Evolutionary conservation across 768 basidiomycete genomes (phyloP), one percentile per base, ranked within the genome.

Genomic region (Hericium rajendrae): DNA sequence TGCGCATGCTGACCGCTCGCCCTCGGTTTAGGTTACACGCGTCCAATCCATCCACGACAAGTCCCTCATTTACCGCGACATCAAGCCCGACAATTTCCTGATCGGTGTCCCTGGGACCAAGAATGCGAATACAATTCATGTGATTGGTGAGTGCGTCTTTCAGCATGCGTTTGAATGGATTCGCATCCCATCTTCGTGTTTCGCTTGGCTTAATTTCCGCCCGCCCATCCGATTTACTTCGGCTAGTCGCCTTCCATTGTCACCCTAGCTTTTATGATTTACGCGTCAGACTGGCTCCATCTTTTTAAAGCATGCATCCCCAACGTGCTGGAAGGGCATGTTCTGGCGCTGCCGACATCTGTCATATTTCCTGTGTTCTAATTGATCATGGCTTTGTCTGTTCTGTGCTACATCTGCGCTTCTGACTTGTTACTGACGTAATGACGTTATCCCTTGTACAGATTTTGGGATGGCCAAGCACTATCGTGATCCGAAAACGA

Each of bases 391-490:
- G n/a, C 43, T 46, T 46, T 46, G 20, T 48, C 39, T 40, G 32
- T 48, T 58, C 18, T 48, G 26, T 18, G 32, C 24, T 16, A 51
- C 10, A 46, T 39, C 48, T 37, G 43, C 20, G 38, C 18, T 41
- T 39, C 12, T 26, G 24, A 22, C 15, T 37, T 11, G 16, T 13
- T 39, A 52, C 60, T 65, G 38, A 66, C 49, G 49, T 62, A 52
- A 48, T 56, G 32, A 32, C 58, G 55, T 59, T 69, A 15, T 15
- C 16, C 39, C 22, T 32, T 37, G 38, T 71, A 15, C 72, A 88
- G 95, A 99, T 70, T 97, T 99, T 68, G 95, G 95, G 60, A 98
- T 98, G 97, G 95, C 95, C 53, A 99, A 99, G 73, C 94, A 97
- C 72, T 98, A 97, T 70, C 85, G 97, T 56, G 97, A 99, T 72